These are phyloP conservation scores for Solanum medicagineum DNA, from an alignment of 257 asterid species.

Conservation along the genomic window DNA sequence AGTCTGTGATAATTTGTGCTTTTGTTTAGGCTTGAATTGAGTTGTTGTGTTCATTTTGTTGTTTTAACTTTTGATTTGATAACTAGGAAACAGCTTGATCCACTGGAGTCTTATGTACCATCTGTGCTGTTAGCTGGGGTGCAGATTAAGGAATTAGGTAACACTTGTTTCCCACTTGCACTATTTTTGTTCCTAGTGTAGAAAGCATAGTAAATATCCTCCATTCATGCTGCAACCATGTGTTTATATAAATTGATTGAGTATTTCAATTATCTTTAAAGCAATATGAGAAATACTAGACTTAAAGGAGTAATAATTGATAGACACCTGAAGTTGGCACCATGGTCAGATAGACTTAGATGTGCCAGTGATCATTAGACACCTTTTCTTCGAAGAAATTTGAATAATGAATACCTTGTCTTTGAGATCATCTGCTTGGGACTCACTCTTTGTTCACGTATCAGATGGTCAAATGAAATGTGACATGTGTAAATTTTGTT, in stretches of 20 bases:
- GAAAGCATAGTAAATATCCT: not conserved
- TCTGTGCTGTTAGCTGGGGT: constrained; percentile 75
- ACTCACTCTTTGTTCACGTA: not conserved
- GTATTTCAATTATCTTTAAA: not conserved
- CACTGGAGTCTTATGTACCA: constrained; percentile 81
- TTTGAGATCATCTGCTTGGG: not conserved
- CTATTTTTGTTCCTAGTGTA: not conserved
- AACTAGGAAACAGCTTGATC: constrained; percentile 90
- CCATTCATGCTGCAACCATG: not conserved
- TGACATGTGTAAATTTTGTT: not conserved
- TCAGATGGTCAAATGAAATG: not conserved
- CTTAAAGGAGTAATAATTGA: not conserved
- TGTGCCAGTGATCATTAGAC: not conserved
- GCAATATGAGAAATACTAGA: not conserved
- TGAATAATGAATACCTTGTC: not conserved
- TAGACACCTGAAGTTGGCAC: not conserved
- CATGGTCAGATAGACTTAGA: not conserved
- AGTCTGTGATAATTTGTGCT: not conserved
- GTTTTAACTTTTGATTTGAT: not conserved
- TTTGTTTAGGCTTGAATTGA: not conserved
- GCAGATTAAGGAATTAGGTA: constrained; percentile 91
- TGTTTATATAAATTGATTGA: not conserved
- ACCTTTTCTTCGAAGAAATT: not conserved
- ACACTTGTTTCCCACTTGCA: not conserved
- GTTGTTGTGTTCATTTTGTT: not conserved